Conservation (phyloP, 2,329 filamentous ascomycete species). For the Camillea tinctor region DNA sequence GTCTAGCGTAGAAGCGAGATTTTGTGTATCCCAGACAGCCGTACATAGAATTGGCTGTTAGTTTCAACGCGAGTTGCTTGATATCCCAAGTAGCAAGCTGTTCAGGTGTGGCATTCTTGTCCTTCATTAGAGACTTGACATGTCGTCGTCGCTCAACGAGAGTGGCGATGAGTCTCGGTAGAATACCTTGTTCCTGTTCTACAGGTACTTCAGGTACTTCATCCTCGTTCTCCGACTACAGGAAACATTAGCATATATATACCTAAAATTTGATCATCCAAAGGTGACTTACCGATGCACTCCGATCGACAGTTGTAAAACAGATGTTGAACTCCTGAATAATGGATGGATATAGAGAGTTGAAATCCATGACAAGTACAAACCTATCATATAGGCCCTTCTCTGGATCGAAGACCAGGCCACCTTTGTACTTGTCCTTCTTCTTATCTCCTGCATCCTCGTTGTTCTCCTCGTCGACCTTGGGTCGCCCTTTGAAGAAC, state of each 20-base stretch:
- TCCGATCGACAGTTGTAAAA: conserved; percentile 92
- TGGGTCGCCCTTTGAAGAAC: conserved; percentile 71
- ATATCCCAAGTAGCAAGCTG: conserved; percentile 96
- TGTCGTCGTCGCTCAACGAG: conserved; percentile 85
- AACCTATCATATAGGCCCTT: conserved; percentile 98
- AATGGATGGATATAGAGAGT: conserved; percentile 96
- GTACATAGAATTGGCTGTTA: conserved; percentile 99
- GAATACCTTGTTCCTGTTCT: conserved; percentile 76
- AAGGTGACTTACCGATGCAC: conserved; percentile 57
- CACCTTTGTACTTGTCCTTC: conserved; percentile 99
- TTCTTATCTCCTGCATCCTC: conserved; percentile 81
- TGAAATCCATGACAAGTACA: conserved; percentile 99
- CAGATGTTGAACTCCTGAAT: conserved; percentile 99
- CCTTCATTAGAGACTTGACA: conserved; percentile 97
- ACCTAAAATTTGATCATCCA: not conserved
- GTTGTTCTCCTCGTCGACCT: conserved; percentile 66
- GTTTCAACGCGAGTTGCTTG: conserved; percentile 92
- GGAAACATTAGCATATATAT: conserved; percentile 32
- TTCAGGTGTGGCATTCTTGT: conserved; percentile 80
- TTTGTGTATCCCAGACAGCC: conserved; percentile 96
- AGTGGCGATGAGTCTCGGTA: conserved; percentile 87
- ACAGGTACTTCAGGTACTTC: conserved; percentile 82
- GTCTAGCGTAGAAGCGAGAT: conserved; percentile 94
- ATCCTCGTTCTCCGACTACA: conserved; percentile 74
- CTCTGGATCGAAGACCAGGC: conserved; percentile 96